phyloP scores from a whole-genome alignment of 2,329 filamentous ascomycete species.

The Polytolypa hystricis region DNA sequence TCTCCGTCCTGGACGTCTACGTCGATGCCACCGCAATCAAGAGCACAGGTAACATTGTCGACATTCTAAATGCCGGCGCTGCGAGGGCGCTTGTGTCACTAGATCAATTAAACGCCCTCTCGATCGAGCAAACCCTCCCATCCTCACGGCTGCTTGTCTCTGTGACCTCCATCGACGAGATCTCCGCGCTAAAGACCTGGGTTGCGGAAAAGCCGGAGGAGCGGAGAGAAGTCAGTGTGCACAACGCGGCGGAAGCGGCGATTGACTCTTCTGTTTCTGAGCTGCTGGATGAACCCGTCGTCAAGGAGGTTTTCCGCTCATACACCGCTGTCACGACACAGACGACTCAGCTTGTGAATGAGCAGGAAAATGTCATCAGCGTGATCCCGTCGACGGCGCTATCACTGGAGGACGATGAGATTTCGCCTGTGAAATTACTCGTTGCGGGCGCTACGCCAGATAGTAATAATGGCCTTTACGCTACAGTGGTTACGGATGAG shows the following conservation, averaged over 20 bases:
- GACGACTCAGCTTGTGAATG: conserved; percentile 38
- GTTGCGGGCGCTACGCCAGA: conserved; percentile 69
- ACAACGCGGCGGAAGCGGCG: conserved; percentile 12
- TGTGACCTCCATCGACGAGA: conserved; percentile 31
- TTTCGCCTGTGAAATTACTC: conserved; percentile 58
- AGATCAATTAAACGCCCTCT: conserved; percentile 51
- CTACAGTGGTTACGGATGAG: conserved; percentile 87
- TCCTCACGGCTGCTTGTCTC: conserved; percentile 48
- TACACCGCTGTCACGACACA: conserved; percentile 32
- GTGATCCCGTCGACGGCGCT: conserved; percentile 62
- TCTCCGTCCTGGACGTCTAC: conserved; percentile 50
- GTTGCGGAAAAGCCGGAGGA: conserved; percentile 23
- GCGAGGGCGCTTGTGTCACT: conserved; percentile 71
- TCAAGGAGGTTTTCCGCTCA: conserved; percentile 28
- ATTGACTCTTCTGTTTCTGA: conserved; percentile 22
- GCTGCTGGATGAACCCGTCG: conserved; percentile 27
- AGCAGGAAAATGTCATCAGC: conserved; percentile 48
- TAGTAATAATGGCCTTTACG: conserved; percentile 68
- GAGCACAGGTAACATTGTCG: conserved; percentile 60
- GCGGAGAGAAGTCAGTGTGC: conserved; percentile 26
- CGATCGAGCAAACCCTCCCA: conserved; percentile 40
- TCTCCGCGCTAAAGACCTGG: conserved; percentile 30
- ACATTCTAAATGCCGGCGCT: conserved; percentile 75
- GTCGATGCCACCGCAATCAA: conserved; percentile 64
- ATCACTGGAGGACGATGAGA: conserved; percentile 53